A percentile compares a stretch with the other conserved stretches of the same genome.
These are phyloP conservation scores for Schrenkiella parvula DNA, from an alignment of 345 rosid genomes.

Conservation along the genomic window DNA sequence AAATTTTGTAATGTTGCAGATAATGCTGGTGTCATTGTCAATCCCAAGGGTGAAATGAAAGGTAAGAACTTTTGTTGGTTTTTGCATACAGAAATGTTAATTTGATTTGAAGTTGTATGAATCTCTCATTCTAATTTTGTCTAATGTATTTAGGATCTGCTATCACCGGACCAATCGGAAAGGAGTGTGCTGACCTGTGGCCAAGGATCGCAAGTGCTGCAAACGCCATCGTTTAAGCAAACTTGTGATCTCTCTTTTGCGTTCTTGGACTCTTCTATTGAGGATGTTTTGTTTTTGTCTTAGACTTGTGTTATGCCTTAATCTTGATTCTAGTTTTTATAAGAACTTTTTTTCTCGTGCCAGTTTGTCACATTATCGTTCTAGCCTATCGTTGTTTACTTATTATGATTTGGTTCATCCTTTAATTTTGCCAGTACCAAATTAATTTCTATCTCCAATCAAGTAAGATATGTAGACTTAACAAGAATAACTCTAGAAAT, in stretches of 20 bases:
- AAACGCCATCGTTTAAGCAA: slow-evolving; percentile 35
- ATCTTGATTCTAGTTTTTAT: neutral
- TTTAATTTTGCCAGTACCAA: neutral
- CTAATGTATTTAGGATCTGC: slow-evolving; percentile 53
- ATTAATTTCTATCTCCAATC: neutral
- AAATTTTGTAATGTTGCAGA: slow-evolving; percentile 34
- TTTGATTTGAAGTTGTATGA: neutral
- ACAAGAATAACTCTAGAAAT: too few relatives aligned
- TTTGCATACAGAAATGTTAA: neutral
- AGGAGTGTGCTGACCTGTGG: slow-evolving; percentile 85
- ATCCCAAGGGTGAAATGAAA: slow-evolving; percentile 89
- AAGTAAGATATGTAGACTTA: too few relatives aligned
- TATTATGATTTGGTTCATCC: neutral
- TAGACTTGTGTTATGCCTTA: neutral
- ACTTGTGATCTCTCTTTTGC: neutral
- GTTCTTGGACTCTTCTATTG: neutral
- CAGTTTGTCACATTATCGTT: neutral
- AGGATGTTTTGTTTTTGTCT: slow-evolving; percentile 23
- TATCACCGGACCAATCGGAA: slow-evolving; percentile 78
- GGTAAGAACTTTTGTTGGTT: slow-evolving; percentile 26
- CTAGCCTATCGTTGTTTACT: neutral
- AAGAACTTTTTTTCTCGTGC: neutral
- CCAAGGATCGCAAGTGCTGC: slow-evolving; percentile 50
- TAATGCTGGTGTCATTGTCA: slow-evolving; percentile 76
- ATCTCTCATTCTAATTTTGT: neutral